Conservation (phyloP, 2,329 filamentous ascomycete genomes). For the Thielaviopsis musarum region DNA sequence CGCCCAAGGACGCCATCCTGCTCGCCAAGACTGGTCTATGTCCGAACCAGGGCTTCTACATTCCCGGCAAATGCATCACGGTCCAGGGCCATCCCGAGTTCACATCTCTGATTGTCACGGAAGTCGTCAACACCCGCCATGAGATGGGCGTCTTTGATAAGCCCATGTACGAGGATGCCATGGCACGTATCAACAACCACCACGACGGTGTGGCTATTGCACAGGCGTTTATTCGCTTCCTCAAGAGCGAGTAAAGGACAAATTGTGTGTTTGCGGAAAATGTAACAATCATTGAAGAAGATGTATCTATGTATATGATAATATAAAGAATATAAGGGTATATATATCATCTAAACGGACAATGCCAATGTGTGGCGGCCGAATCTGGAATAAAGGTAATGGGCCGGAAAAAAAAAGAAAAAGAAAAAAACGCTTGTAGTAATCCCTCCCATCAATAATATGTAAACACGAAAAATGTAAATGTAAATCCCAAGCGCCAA, state of each 20-base stretch:
- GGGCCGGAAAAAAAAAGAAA: neutral
- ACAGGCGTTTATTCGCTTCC: conserved; percentile 58
- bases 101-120: conserved; percentile 49
- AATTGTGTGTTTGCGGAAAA: neutral
- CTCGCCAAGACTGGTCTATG: conserved; percentile 52
- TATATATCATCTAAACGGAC: neutral
- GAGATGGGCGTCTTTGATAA: conserved; percentile 54
- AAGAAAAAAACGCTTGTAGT: neutral
- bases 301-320: neutral
- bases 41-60: conserved; percentile 65
- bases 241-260: conserved; percentile 34
- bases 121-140: conserved; percentile 49
- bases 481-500: neutral
- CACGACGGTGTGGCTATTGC: conserved; percentile 72
- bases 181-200: conserved; percentile 43
- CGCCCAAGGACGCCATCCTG: conserved; percentile 42
- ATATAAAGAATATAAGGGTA: neutral
- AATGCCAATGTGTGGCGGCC: neutral
- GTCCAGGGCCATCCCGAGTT: conserved; percentile 85
- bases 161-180: conserved; percentile 45
- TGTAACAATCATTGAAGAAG: neutral
- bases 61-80: conserved; percentile 47
- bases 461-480: neutral
- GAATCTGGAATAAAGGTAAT: neutral
- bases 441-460: neutral